Evolutionary conservation across 805 yeast species (phyloP).

Genomic region (Yamadazyma insecticola): DNA sequence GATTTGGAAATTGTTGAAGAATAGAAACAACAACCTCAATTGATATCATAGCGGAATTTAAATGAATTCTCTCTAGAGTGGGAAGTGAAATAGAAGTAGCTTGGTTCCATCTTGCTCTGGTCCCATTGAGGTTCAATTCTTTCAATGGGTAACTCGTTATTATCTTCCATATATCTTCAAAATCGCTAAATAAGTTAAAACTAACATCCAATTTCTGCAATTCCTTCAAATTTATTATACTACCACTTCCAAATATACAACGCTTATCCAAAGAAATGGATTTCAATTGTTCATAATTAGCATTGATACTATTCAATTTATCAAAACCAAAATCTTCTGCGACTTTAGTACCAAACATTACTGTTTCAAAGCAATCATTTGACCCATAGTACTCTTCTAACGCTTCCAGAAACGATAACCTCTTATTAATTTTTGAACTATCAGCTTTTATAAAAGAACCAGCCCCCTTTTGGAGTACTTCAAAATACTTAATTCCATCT

Average conservation of each 20-base stretch:
- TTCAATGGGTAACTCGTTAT: constrained; percentile 34
- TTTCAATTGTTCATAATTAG: constrained; percentile 41
- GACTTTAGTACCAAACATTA: constrained; percentile 51
- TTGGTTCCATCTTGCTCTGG: too few relatives aligned
- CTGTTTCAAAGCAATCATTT: constrained; percentile 17
- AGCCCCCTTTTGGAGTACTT: constrained; percentile 27
- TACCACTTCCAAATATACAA: constrained; percentile 21
- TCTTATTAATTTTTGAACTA: constrained; percentile 26
- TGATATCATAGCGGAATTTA: constrained; percentile 17
- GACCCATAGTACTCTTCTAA: constrained; percentile 26
- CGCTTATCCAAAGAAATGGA: constrained; percentile 48
- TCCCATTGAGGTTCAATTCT: constrained; percentile 52
- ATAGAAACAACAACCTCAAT: constrained; percentile 12
- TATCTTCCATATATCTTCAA: constrained; percentile 36
- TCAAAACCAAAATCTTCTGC: constrained; percentile 67
- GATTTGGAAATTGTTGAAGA: constrained; percentile 32
- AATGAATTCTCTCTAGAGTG: too few relatives aligned
- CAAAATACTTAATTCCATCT: constrained; percentile 54
- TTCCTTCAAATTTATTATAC: not conserved
- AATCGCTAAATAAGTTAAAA: constrained; percentile 47
- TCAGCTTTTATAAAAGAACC: constrained; percentile 62
- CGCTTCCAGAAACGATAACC: constrained; percentile 42
- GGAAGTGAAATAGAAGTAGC: too few relatives aligned
- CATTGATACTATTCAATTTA: constrained; percentile 44
- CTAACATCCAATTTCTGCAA: constrained; percentile 51